phyloP scores from a whole-genome alignment of 768 basidiomycete species.

The Macrolepiota albuminosa region DNA sequence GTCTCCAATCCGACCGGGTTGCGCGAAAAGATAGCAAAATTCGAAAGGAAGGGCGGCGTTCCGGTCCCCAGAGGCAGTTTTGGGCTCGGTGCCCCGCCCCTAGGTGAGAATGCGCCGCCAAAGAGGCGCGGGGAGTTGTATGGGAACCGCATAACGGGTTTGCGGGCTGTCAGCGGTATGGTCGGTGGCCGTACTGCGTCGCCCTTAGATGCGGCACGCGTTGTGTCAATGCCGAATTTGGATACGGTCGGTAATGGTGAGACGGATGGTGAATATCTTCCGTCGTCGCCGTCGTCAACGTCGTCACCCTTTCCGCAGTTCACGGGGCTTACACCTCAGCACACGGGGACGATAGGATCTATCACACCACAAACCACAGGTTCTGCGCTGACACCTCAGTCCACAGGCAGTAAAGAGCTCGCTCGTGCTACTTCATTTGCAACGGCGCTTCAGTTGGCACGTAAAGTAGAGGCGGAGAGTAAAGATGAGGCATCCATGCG shows the following conservation, averaged over 20 bases:
- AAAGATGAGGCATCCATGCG: slow-evolving; percentile 16
- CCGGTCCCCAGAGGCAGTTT: slow-evolving; percentile 76
- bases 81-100: slow-evolving; percentile 61
- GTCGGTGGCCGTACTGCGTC: slow-evolving; percentile 16
- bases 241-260: slow-evolving; percentile 6
- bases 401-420: slow-evolving; percentile 13
- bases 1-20: slow-evolving; percentile 24
- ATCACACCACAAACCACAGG: slow-evolving; percentile 8
- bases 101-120: slow-evolving; percentile 37
- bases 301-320: slow-evolving; percentile 20
- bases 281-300: slow-evolving; percentile 25
- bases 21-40: slow-evolving; percentile 73
- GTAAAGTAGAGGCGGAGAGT: slow-evolving; percentile 33
- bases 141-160: slow-evolving; percentile 63
- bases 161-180: slow-evolving; percentile 25
- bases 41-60: slow-evolving; percentile 72
- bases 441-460: slow-evolving; percentile 36
- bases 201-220: slow-evolving; percentile 19
- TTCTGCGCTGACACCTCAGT: slow-evolving; percentile 10
- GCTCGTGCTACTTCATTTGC: slow-evolving; percentile 31
- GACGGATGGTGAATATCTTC: slow-evolving; percentile 19
- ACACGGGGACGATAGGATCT: not conserved
- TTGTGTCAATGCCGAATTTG: slow-evolving; percentile 25
- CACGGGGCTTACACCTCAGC: slow-evolving; percentile 8
- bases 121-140: slow-evolving; percentile 64